Percentiles rank a stretch among this genome's conserved stretches.
These are phyloP conservation scores for Colletotrichum theobromicola DNA, from an alignment of 2,329 filamentous ascomycete species.

Conservation along the genomic window DNA sequence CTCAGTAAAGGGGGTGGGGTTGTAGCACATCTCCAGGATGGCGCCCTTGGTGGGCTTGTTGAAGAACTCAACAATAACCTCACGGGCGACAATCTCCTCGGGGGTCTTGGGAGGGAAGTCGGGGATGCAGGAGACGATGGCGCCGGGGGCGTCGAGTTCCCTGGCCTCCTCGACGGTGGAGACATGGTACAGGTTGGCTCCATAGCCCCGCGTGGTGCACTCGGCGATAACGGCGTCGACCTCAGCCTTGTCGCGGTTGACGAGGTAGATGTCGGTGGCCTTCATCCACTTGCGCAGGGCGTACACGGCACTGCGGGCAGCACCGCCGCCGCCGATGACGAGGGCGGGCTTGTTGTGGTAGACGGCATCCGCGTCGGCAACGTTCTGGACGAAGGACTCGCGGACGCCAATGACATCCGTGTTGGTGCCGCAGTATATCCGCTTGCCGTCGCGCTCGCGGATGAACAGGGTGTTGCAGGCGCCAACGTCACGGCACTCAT, in stretches of 20 bases:
- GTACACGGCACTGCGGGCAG: constrained; percentile 79
- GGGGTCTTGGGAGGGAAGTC: constrained; percentile 73
- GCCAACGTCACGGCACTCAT: constrained; percentile 74
- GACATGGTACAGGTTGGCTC: constrained; percentile 66
- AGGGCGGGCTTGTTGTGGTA: constrained; percentile 69
- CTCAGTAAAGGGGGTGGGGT: constrained; percentile 72
- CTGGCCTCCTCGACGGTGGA: constrained; percentile 64
- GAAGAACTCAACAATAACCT: constrained; percentile 56
- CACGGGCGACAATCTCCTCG: constrained; percentile 65
- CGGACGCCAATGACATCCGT: constrained; percentile 82
- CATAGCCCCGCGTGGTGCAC: constrained; percentile 64
- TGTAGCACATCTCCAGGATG: constrained; percentile 85
- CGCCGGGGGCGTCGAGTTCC: constrained; percentile 62
- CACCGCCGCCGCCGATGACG: constrained; percentile 79
- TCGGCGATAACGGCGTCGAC: constrained; percentile 71
- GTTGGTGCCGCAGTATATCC: constrained; percentile 74
- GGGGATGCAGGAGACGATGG: constrained; percentile 77
- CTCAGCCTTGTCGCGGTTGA: constrained; percentile 74
- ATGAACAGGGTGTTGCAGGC: constrained; percentile 83
- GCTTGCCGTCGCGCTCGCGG: constrained; percentile 51
- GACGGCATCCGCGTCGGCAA: constrained; percentile 44
- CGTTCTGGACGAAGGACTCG: constrained; percentile 70
- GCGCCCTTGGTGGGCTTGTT: constrained; percentile 63
- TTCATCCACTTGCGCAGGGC: constrained; percentile 74
- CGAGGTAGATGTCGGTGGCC: constrained; percentile 73